A percentile compares a stretch with the other conserved stretches of the same genome.
Conservation (phyloP, 2,329 filamentous ascomycete genomes). For the Exophiala sideris region DNA sequence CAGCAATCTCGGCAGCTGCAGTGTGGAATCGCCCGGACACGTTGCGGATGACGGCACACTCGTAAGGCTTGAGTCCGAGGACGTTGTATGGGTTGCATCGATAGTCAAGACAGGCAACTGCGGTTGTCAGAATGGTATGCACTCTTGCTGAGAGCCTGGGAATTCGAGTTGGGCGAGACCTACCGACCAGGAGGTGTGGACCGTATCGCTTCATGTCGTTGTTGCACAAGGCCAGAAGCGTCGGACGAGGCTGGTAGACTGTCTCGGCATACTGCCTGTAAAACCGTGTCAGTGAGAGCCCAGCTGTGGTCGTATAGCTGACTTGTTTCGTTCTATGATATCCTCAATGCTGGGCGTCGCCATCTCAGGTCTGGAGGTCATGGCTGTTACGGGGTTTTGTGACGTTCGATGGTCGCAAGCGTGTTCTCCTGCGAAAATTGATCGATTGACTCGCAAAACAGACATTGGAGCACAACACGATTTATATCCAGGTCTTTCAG, state of each 20-base stretch:
- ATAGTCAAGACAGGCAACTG: slow-evolving; percentile 15
- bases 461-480: no score
- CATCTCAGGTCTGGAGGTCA: no score
- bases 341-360: slow-evolving; percentile 7
- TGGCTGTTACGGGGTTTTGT: no score
- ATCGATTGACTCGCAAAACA: no score
- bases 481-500: no score
- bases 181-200: slow-evolving; percentile 10
- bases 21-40: slow-evolving; percentile 9
- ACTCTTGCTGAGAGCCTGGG: neutral
- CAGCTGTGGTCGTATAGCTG: neutral
- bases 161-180: neutral
- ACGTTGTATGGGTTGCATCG: slow-evolving; percentile 9
- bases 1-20: slow-evolving; percentile 8
- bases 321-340: slow-evolving; percentile 16
- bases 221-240: slow-evolving; percentile 1
- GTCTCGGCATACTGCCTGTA: slow-evolving; percentile 10
- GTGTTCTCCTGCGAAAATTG: no score
- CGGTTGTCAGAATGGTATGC: neutral
- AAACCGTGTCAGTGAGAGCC: neutral
- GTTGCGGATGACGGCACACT: slow-evolving; percentile 11
- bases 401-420: no score
- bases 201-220: slow-evolving; percentile 9
- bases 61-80: neutral
- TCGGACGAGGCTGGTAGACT: neutral